Conservation (phyloP, 805 yeast genomes). For the Priceomyces medius region DNA sequence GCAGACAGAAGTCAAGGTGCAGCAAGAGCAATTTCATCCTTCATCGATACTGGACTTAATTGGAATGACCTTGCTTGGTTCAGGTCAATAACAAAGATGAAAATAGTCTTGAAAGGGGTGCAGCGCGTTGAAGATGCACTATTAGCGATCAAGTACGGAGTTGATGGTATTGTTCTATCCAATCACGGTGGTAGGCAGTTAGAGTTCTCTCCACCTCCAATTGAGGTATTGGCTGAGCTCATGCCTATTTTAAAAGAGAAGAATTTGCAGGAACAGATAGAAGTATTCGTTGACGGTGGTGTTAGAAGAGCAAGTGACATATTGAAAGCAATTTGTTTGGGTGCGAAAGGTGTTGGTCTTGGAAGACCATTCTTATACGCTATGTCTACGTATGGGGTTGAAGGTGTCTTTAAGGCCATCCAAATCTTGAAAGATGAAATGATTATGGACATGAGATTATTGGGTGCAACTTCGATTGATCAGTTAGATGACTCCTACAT, state of each 20-base stretch:
- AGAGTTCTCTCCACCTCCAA: slow-evolving; percentile 60
- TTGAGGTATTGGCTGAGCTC: slow-evolving; percentile 60
- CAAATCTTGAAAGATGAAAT: slow-evolving; percentile 61
- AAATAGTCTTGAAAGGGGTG: slow-evolving; percentile 57
- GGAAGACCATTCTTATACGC: slow-evolving; percentile 79
- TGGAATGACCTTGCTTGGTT: slow-evolving; percentile 45
- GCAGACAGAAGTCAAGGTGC: slow-evolving; percentile 80
- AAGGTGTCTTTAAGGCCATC: slow-evolving; percentile 65
- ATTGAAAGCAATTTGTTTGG: slow-evolving; percentile 72
- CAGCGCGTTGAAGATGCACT: slow-evolving; percentile 67
- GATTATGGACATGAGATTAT: slow-evolving; percentile 61
- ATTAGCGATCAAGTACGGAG: slow-evolving; percentile 55
- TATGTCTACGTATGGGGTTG: slow-evolving; percentile 76
- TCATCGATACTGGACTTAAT: slow-evolving; percentile 51
- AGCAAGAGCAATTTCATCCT: slow-evolving; percentile 80
- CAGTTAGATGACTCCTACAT: slow-evolving; percentile 60
- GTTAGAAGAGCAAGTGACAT: slow-evolving; percentile 74
- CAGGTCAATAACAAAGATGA: slow-evolving; percentile 36
- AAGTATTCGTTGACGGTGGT: slow-evolving; percentile 75
- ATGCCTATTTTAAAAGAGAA: slow-evolving; percentile 42
- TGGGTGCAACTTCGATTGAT: slow-evolving; percentile 55
- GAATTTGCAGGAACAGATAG: slow-evolving; percentile 49
- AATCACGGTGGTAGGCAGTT: slow-evolving; percentile 77
- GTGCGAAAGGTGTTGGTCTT: slow-evolving; percentile 73
- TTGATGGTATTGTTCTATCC: slow-evolving; percentile 63